Evolutionary conservation across 2,329 filamentous ascomycete genomes (phyloP), one percentile per base, ranked within the genome.

Genomic region (Niveomyces coronatus): DNA sequence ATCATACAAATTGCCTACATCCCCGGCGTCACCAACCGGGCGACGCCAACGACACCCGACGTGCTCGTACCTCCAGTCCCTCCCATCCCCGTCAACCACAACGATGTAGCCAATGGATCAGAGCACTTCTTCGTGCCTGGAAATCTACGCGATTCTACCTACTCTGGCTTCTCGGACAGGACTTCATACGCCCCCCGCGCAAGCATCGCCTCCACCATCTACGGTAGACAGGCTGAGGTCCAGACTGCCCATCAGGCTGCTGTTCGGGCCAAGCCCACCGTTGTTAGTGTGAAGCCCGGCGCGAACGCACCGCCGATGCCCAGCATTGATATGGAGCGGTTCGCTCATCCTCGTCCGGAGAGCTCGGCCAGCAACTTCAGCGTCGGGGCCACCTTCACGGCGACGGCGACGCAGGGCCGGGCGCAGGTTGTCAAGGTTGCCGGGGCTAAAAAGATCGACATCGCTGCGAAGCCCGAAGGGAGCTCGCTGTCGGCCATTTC

Each of bases 1-100:
- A 89, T 98, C 56, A 98, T 98, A 52, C 91, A 96, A 63, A 98
- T 98, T 61, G 91, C 91, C 40, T 98, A 96, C 60, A 96, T 98
- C 48, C 91, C 91, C 11, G 91, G 91, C 43, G 88, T 96, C 52
- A 95, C 86, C 44, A 95, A 95, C 63, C 77, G 89, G 48, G 87
- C 88, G 10, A 79, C 81, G 7, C 83, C 85, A 5, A 80, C 82
- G n/a, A 89, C 86, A 1, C 85, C 85, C 3, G 79, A 77, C 27
- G 66, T 86, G 15, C 73, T 89, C 35, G 83, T 93, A 4, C 87
- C 88, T n/a, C 89, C 89, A 0, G 88, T 98, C 4, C 91, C 91
- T 29, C 87, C 89, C 13, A 86, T 96, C 44, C 89, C 91, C 32
- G 50, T 50, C 31, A 50, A 48, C 43, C 46, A 51, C 27, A 34